Base-by-base conservation (phyloP, 495 filamentous ascomycete species). In the Amphirosellinia nigrospora region DNA sequence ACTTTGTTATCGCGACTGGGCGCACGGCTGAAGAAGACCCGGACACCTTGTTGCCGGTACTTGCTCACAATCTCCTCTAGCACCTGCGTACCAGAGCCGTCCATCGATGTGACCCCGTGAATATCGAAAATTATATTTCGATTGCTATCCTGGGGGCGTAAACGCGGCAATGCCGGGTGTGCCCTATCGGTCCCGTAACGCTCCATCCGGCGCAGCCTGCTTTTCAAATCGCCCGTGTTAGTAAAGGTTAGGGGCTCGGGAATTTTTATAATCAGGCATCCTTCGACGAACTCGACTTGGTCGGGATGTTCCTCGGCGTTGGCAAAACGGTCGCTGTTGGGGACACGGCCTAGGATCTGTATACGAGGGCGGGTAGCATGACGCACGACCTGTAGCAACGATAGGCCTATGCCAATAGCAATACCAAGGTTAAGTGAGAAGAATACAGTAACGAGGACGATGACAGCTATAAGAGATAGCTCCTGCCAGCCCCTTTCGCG, bases 171-270 rank as follows among this genome's bases (percentile, higher is more conserved):
- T 2, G 94, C 93, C 0, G 96, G 96, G 67, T 98, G 96, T 0
- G 93, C 92, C 48, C 83, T 82, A n/a, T 80, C 89, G 0, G 93
- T 93, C 15, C 96, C 96, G 74, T 98, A 97, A 28, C 92, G 83
- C 79, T 98, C 96, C 8, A 99, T 81, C 15, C 96, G 84, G 19
- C 92, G 84, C 6, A 99, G 85, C 9, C 96, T 85, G 66, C 89
- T 90, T 82, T 94, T 97, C 26, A 99, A 83, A 65, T 96, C 92
- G 23, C 96, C 96, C 1, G 96, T 98, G 76, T 99, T 99, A 64
- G 96, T 95, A 73, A 99, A 99, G 0, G 96, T 98, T 48, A 99
- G 84, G 0, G 95, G 95, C 74, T 98, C 96, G 0, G 96, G 96
- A 73, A 99, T 97, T 80, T 97, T 98, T 61, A 98, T 94, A 70